Conservation (phyloP, 225 moss, liverwort and hornwort species). For the Marchantia paleacea region DNA sequence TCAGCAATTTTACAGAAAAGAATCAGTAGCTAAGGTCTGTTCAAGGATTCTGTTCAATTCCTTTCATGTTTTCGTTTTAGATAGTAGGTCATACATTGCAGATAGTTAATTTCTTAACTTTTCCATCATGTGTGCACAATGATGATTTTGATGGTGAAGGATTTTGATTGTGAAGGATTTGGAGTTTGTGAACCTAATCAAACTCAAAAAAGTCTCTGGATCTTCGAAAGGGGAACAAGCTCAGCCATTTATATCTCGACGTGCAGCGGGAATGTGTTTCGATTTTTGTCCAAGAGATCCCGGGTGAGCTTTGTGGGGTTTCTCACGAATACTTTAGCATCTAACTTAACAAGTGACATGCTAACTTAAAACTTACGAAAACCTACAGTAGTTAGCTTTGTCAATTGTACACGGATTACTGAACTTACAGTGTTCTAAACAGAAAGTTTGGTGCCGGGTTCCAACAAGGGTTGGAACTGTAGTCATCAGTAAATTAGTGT, state of each 20-base stretch:
- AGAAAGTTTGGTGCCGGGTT: too few relatives aligned
- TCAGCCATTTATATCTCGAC: slow-evolving; percentile 88
- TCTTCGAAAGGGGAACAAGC: slow-evolving; percentile 85
- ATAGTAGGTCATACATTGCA: background rate
- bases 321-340: too few relatives aligned
- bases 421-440: too few relatives aligned
- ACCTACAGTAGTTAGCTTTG: too few relatives aligned
- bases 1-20: background rate
- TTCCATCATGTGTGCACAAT: slow-evolving; percentile 11
- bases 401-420: too few relatives aligned
- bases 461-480: too few relatives aligned
- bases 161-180: slow-evolving; percentile 82
- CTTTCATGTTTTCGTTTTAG: background rate
- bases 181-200: slow-evolving; percentile 86
- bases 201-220: slow-evolving; percentile 66
- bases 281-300: slow-evolving; percentile 79
- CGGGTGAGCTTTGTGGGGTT: slow-evolving; percentile 42
- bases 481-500: too few relatives aligned
- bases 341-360: too few relatives aligned
- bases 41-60: background rate
- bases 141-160: background rate
- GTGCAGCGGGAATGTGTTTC: slow-evolving; percentile 90
- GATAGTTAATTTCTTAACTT: background rate
- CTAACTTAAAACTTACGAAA: too few relatives aligned
- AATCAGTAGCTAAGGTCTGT: background rate